A percentile compares a stretch with the other conserved stretches of the same genome.
These are phyloP conservation scores for Neofusicoccum ribis DNA, from an alignment of 2,329 filamentous ascomycete genomes.

Conservation along the genomic window DNA sequence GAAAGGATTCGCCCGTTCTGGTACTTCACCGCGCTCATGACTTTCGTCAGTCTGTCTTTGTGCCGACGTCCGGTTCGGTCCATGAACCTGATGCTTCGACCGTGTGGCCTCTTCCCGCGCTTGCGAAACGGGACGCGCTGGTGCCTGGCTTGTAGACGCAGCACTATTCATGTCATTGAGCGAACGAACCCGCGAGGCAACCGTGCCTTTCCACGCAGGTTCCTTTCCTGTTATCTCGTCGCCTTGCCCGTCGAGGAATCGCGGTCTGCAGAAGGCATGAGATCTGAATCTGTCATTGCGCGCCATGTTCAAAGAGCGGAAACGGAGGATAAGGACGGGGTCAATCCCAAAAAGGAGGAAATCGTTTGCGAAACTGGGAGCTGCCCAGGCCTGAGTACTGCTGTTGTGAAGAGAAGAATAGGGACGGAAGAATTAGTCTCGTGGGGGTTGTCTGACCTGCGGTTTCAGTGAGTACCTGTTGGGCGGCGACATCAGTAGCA, in stretches of 20 bases:
- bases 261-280: background rate
- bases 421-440: background rate
- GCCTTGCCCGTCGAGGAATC: slow-evolving; percentile 14
- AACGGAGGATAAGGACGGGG: background rate
- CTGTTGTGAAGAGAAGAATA: background rate
- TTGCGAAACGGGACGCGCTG: background rate
- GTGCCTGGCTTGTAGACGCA: background rate
- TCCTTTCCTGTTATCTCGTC: background rate
- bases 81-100: no score
- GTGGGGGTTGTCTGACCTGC: background rate
- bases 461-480: background rate
- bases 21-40: background rate
- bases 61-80: background rate
- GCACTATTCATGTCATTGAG: slow-evolving; percentile 7
- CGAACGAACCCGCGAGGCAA: slow-evolving; percentile 17
- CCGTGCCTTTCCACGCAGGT: slow-evolving; percentile 3
- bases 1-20: slow-evolving; percentile 5
- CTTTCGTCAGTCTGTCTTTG: background rate
- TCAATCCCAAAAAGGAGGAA: background rate
- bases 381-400: background rate
- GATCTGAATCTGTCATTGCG: background rate
- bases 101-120: background rate
- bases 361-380: background rate
- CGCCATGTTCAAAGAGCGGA: background rate
- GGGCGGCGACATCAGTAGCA: background rate